These are phyloP conservation scores for Punica granatum DNA, from an alignment of 345 rosid species.

Conservation along the genomic window DNA sequence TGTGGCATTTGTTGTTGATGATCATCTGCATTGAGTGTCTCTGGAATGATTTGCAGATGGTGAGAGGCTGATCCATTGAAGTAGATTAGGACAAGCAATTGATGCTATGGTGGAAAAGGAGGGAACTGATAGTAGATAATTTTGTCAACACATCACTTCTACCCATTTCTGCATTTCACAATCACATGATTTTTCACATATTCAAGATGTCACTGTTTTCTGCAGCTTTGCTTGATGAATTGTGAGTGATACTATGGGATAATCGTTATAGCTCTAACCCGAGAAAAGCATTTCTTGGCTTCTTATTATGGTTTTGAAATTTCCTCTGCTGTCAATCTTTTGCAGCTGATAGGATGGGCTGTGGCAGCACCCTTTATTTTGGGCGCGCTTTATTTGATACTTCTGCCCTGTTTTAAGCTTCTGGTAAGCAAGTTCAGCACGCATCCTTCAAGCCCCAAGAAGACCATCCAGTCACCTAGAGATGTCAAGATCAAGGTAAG, in stretches of 20 bases:
- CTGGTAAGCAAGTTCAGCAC: conserved; percentile 47
- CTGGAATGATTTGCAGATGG: neutral
- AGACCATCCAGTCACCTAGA: conserved; percentile 17
- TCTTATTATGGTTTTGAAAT: neutral
- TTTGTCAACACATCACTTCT: too few relatives aligned
- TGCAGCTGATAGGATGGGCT: conserved; percentile 73
- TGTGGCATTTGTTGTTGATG: neutral
- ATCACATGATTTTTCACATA: neutral
- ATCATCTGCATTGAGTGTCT: too few relatives aligned
- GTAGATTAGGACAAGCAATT: neutral
- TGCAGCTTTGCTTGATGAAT: too few relatives aligned
- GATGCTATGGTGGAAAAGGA: too few relatives aligned
- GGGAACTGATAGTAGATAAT: too few relatives aligned
- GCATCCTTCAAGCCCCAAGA: conserved; percentile 35
- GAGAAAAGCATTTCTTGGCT: neutral
- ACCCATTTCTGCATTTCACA: too few relatives aligned
- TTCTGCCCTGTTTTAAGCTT: conserved; percentile 51
- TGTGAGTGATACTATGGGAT: neutral
- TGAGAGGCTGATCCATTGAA: neutral
- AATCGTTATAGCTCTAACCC: too few relatives aligned
- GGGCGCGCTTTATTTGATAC: conserved; percentile 31
- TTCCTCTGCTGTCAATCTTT: neutral
- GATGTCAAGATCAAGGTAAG: conserved; percentile 53
- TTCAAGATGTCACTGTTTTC: neutral
- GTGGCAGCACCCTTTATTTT: conserved; percentile 51